These are phyloP conservation scores for Myxozyma sirexii DNA, from an alignment of 805 yeast genomes.

Conservation along the genomic window DNA sequence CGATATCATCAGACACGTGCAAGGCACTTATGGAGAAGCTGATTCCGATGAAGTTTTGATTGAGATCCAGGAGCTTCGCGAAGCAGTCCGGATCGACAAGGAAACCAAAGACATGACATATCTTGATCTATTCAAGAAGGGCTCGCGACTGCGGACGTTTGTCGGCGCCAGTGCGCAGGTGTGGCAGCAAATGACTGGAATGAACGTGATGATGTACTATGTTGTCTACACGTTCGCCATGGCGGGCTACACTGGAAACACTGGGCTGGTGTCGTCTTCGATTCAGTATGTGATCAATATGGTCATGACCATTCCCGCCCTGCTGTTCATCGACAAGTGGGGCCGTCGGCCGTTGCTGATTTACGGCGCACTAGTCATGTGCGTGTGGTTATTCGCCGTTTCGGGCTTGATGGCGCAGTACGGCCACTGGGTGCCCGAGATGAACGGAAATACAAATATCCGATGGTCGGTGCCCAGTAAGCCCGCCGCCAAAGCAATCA, in stretches of 20 bases:
- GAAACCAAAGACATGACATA: constrained; percentile 49
- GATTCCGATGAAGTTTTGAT: constrained; percentile 47
- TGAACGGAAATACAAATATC: constrained; percentile 34
- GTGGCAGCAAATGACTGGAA: constrained; percentile 62
- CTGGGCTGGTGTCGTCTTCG: constrained; percentile 58
- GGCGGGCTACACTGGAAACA: constrained; percentile 42
- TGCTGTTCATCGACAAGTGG: constrained; percentile 59
- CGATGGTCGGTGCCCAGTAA: constrained; percentile 32
- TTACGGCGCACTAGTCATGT: constrained; percentile 33
- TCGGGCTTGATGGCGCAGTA: constrained; percentile 35
- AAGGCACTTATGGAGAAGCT: constrained; percentile 30
- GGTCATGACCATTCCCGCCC: constrained; percentile 62
- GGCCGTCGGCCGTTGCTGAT: constrained; percentile 60
- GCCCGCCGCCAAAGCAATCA: constrained; percentile 49
- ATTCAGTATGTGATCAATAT: constrained; percentile 61
- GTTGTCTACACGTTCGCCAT: constrained; percentile 61
- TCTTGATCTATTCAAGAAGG: constrained; percentile 53
- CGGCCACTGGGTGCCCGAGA: constrained; percentile 32
- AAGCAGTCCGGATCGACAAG: constrained; percentile 58
- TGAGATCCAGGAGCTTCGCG: constrained; percentile 62
- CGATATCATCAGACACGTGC: constrained; percentile 42
- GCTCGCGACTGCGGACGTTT: constrained; percentile 53
- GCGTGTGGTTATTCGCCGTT: constrained; percentile 31
- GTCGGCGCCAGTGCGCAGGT: constrained; percentile 58
- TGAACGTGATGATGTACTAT: constrained; percentile 71